phyloP scores from a whole-genome alignment of 139 green algal species.

The Gonium pectorale region DNA sequence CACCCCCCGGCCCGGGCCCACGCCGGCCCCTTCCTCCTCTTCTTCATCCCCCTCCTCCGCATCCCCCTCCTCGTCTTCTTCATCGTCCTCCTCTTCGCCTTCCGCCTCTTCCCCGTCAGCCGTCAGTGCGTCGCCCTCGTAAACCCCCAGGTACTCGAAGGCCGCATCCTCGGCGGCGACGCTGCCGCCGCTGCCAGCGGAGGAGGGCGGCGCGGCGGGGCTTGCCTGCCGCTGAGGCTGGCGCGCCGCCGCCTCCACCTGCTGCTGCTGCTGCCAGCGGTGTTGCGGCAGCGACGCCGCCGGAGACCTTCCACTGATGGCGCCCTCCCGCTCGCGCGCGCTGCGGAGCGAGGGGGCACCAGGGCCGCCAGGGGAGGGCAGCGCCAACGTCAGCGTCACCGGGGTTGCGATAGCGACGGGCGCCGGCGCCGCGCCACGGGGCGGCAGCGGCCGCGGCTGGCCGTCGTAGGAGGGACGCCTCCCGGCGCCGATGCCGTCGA shows the following conservation, averaged over 20 bases:
- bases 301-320: background rate
- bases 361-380: too few relatives aligned
- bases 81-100: background rate
- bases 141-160: slow-evolving; percentile 22
- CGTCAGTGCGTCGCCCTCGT: slow-evolving; percentile 16
- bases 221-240: too few relatives aligned
- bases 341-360: background rate
- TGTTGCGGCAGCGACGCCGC: background rate
- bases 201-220: too few relatives aligned
- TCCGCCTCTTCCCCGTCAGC: background rate
- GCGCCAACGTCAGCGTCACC: too few relatives aligned
- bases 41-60: background rate
- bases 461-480: too few relatives aligned
- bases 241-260: background rate
- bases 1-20: background rate
- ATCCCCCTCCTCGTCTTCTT: background rate
- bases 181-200: background rate
- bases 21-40: background rate
- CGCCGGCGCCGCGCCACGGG: too few relatives aligned
- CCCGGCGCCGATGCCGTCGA: too few relatives aligned
- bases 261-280: background rate
- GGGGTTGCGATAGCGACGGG: too few relatives aligned
- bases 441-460: too few relatives aligned
- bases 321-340: background rate
- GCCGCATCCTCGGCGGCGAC: slow-evolving; percentile 4